These are phyloP conservation scores for Diplodia mutila DNA, from an alignment of 2,329 filamentous ascomycete genomes.

Conservation along the genomic window DNA sequence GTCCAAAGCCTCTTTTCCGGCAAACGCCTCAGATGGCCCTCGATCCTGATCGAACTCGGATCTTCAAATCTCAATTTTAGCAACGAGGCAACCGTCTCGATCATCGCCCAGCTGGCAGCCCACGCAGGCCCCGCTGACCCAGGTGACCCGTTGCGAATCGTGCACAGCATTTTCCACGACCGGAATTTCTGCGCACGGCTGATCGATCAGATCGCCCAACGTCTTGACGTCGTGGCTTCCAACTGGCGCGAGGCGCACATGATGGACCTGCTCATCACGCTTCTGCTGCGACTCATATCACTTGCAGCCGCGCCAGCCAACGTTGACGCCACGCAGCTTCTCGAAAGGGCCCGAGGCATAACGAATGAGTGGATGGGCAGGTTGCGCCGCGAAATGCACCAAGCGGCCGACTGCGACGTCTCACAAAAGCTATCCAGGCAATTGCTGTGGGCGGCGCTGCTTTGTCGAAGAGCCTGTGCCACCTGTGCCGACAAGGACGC, in stretches of 20 bases:
- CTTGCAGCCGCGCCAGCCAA: constrained; percentile 29
- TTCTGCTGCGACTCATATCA: constrained; percentile 50
- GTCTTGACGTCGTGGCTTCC: constrained; percentile 51
- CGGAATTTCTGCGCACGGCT: constrained; percentile 54
- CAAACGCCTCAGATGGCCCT: constrained; percentile 51
- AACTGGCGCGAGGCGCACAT: constrained; percentile 64
- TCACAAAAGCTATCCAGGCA: constrained; percentile 49
- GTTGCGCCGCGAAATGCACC: constrained; percentile 53
- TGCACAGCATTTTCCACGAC: constrained; percentile 58
- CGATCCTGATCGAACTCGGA: constrained; percentile 55
- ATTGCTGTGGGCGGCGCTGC: constrained; percentile 58
- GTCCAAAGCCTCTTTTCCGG: constrained; percentile 55
- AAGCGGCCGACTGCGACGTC: constrained; percentile 42
- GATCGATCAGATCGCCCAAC: constrained; percentile 50
- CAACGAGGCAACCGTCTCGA: constrained; percentile 51
- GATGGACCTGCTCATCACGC: constrained; percentile 62
- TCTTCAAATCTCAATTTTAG: constrained; percentile 64
- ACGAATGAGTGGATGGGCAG: constrained; percentile 55
- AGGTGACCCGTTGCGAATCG: constrained; percentile 43
- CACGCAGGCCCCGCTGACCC: constrained; percentile 58
- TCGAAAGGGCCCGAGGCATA: constrained; percentile 49
- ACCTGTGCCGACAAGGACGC: neutral
- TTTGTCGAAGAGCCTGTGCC: constrained; percentile 57
- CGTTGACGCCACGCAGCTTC: constrained; percentile 31
- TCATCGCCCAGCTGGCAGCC: constrained; percentile 34